Conservation (phyloP, 306 rosid genomes). For the Casuarina glauca region DNA sequence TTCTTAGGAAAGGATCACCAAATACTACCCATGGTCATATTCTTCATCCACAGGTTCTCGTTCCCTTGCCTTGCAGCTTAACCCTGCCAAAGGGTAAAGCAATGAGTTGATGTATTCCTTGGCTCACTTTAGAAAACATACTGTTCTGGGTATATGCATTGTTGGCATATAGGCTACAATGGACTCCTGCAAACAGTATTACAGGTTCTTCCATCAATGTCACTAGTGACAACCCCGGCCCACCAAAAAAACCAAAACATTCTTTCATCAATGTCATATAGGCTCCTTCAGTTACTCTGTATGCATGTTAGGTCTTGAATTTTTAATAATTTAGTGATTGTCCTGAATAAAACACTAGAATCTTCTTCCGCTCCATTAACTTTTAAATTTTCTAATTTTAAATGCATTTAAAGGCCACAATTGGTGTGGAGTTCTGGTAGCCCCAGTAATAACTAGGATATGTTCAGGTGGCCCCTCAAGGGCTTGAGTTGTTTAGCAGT, state of each 20-base stretch:
- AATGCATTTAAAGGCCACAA: not conserved
- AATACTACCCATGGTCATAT: not conserved
- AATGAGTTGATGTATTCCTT: not conserved
- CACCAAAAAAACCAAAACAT: too few relatives aligned
- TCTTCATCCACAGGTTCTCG: not conserved
- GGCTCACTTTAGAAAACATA: not conserved
- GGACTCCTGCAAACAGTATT: not conserved
- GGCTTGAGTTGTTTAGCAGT: not conserved
- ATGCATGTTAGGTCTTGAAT: too few relatives aligned
- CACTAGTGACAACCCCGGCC: too few relatives aligned
- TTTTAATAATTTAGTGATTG: not conserved
- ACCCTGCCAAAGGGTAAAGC: not conserved
- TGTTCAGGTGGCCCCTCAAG: not conserved
- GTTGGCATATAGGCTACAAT: not conserved
- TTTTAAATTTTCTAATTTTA: not conserved
- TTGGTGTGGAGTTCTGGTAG: not conserved
- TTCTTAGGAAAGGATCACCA: not conserved
- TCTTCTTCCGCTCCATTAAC: not conserved
- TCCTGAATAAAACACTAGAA: not conserved
- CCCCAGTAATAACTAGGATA: not conserved
- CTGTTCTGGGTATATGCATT: not conserved
- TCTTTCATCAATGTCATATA: too few relatives aligned
- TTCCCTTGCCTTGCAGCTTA: not conserved
- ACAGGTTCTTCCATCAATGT: too few relatives aligned
- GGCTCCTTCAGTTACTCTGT: too few relatives aligned